These are phyloP conservation scores for Beauveria asiatica DNA, from an alignment of 2,329 filamentous ascomycete genomes.

Conservation along the genomic window DNA sequence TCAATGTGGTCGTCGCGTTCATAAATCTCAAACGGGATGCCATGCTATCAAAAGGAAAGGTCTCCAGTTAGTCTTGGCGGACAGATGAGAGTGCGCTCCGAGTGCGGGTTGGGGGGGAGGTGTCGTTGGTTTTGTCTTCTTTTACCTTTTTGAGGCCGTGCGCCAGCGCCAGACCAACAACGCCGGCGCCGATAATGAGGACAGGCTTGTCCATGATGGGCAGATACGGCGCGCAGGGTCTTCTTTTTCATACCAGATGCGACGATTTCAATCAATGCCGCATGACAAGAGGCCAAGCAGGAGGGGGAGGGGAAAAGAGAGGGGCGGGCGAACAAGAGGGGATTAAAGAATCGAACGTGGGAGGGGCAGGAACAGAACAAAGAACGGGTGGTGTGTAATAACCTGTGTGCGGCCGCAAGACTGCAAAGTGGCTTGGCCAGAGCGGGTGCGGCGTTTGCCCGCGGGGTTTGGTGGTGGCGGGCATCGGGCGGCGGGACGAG, in stretches of 20 bases:
- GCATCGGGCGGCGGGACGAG: background rate
- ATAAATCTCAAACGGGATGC: constrained; percentile 24
- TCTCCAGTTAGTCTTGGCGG: background rate
- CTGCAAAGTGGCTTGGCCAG: background rate
- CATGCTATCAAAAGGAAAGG: constrained; percentile 16
- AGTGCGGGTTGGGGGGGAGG: background rate
- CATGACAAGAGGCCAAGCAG: background rate
- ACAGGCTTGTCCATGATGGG: constrained; percentile 19
- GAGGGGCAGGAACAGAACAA: no score
- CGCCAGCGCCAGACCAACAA: constrained; percentile 29
- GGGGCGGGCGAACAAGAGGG: background rate
- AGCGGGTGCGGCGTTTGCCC: background rate
- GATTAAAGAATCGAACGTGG: no score
- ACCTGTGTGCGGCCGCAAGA: no score
- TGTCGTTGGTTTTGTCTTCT: background rate
- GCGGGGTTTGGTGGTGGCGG: background rate
- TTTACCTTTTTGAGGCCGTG: constrained; percentile 27
- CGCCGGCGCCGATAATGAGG: constrained; percentile 29
- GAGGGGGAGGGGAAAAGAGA: background rate
- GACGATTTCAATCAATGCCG: no score
- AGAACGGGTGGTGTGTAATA: no score
- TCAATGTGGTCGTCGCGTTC: constrained; percentile 23
- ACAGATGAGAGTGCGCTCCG: background rate
- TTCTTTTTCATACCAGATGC: no score
- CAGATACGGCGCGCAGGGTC: background rate